These are phyloP conservation scores for Mycena citricolor DNA, from an alignment of 1,284 basidiomycete genomes.

Conservation along the genomic window DNA sequence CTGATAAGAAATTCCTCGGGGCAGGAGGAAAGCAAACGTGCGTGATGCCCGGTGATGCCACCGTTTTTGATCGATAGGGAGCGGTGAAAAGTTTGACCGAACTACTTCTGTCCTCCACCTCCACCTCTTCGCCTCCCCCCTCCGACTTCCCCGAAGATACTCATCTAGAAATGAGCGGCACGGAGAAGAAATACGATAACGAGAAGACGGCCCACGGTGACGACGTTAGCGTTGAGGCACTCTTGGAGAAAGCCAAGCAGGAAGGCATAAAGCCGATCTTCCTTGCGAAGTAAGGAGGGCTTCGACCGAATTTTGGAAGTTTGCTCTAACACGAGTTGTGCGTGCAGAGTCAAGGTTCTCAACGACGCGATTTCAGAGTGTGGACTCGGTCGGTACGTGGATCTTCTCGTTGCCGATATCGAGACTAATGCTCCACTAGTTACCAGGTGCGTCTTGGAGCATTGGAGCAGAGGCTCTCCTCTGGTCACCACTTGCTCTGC, in stretches of 20 bases:
- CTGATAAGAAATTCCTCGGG: too few relatives aligned
- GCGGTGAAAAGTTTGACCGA: too few relatives aligned
- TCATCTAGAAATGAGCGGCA: too few relatives aligned
- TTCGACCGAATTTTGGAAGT: neutral
- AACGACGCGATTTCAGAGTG: slow-evolving; percentile 20
- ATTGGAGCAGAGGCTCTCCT: neutral
- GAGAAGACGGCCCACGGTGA: slow-evolving; percentile 9
- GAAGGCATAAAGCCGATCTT: slow-evolving; percentile 22
- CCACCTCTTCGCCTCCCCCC: too few relatives aligned
- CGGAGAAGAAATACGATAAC: too few relatives aligned
- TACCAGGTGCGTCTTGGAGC: slow-evolving; percentile 16
- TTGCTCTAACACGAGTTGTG: neutral
- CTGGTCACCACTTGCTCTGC: too few relatives aligned
- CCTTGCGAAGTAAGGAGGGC: slow-evolving; percentile 17
- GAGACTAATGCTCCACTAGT: slow-evolving; percentile 4
- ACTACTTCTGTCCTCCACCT: too few relatives aligned
- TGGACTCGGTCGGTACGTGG: slow-evolving; percentile 20
- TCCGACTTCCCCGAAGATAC: too few relatives aligned
- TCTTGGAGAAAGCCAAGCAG: slow-evolving; percentile 10
- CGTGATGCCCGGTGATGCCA: too few relatives aligned
- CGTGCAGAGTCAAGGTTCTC: slow-evolving; percentile 19
- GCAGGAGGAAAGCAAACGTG: too few relatives aligned
- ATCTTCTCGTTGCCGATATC: neutral
- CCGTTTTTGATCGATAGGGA: too few relatives aligned
- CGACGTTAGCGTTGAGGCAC: slow-evolving; percentile 14